These are phyloP conservation scores for Podaxis mareebaensis DNA, from an alignment of 768 basidiomycete species.

Conservation along the genomic window DNA sequence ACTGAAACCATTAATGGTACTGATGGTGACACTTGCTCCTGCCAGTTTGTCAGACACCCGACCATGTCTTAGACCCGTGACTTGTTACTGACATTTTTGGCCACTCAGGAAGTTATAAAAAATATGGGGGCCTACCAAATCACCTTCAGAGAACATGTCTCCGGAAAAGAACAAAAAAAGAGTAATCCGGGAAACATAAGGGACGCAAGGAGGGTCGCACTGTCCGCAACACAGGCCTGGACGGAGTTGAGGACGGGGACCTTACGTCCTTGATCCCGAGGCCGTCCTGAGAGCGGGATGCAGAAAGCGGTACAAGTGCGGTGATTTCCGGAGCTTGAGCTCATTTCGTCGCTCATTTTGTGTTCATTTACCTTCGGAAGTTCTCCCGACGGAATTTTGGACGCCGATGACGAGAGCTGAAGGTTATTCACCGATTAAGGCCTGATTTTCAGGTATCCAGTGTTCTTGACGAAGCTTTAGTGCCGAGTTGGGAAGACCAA, in stretches of 20 bases:
- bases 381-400: conserved; percentile 13
- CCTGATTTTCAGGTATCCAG: neutral
- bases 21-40: neutral
- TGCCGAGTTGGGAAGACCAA: neutral
- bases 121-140: neutral
- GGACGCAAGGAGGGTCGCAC: too few species aligned
- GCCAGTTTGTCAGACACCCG: neutral
- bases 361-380: neutral
- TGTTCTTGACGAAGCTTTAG: neutral
- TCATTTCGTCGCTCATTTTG: neutral
- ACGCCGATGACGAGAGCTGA: conserved; percentile 2
- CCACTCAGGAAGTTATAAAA: neutral
- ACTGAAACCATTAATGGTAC: neutral
- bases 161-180: neutral
- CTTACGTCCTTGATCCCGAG: conserved; percentile 10
- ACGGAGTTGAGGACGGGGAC: neutral
- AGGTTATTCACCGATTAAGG: conserved; percentile 6
- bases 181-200: too few species aligned
- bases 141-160: neutral
- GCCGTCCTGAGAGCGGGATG: neutral
- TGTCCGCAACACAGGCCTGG: too few species aligned
- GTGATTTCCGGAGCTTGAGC: conserved; percentile 2
- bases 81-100: neutral
- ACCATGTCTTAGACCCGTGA: neutral
- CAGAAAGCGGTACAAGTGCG: neutral